Base-by-base conservation (phyloP, 2,329 filamentous ascomycete genomes). In the Podosphaera leucotricha region DNA sequence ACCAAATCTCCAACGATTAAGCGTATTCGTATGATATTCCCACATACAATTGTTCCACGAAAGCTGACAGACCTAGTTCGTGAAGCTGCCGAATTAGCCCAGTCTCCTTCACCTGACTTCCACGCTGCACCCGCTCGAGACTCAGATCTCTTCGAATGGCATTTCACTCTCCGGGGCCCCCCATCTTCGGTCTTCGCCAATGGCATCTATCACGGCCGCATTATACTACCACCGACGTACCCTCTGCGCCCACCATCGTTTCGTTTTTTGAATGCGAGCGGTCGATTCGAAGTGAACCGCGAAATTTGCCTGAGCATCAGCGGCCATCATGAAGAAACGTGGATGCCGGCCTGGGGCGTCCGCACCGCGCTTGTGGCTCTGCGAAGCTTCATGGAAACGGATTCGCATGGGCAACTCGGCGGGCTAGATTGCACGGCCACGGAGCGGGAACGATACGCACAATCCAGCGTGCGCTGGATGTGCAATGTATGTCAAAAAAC, bases 331-430 rank as follows among this genome's bases (percentile, higher is more conserved):
- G 90, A 95, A 60, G 90, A 95, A 65, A 92, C 83, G 15, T 98
- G 90, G 90, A 87, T 94, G 68, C 90, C 90, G 0, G 90, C 90
- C 0, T 98, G 90, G 90, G 90, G 90, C 0, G 79, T 98, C 8
- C 71, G 90, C 47, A 95, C 90, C 3, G 87, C 90, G 15, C 64
- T 98, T 6, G 71, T 77, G 37, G 74, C 74, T 28, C 73, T 95
- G 41, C 66, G 90, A 44, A 80, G 74, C 53, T 94, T 94, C 61
- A 95, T 98, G 85, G 85, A 92, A 59, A 86, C 80, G 2, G 82
- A 87, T 52, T 76, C 81, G 7, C 75, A 72, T 53, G 90, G 90
- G 1, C 90, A 95, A 64, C 66, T 98, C 1, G 90, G 90, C 11
- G 90, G 90, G 0, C 66, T 95, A 54, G 86, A 94, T 51, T 78